These are phyloP conservation scores for Pseudogymnoascus verrucosus DNA, from an alignment of 2,329 filamentous ascomycete genomes.

Conservation along the genomic window DNA sequence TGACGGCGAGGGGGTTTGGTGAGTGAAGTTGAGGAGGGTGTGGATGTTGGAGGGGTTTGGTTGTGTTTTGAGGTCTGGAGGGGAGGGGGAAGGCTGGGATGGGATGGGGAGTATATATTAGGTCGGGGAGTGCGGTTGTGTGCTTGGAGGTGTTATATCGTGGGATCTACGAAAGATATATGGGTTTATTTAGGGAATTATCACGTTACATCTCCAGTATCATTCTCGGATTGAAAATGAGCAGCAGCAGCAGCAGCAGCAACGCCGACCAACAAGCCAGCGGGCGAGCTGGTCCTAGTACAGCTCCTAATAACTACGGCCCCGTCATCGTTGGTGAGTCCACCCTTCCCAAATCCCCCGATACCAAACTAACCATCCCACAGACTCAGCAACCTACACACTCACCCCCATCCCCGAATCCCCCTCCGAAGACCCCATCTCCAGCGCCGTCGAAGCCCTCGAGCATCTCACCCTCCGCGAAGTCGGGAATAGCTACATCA, in stretches of 20 bases:
- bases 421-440: neutral
- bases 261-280: neutral
- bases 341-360: neutral
- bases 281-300: neutral
- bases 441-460: neutral
- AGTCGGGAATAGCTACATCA: neutral
- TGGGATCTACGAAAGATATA: neutral
- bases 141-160: neutral
- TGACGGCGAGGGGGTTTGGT: no score
- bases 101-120: no score
- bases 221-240: neutral
- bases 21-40: no score
- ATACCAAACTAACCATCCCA: neutral
- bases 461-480: neutral
- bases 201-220: neutral
- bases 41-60: no score
- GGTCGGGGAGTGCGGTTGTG: neutral
- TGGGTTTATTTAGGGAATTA: neutral
- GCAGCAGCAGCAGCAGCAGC: neutral
- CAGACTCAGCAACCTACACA: neutral
- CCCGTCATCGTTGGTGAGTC: neutral
- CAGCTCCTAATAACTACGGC: neutral
- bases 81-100: no score
- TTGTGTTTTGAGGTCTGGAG: no score
- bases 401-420: neutral